phyloP scores from a whole-genome alignment of 768 basidiomycete species.

The Rhizopogon rudus region DNA sequence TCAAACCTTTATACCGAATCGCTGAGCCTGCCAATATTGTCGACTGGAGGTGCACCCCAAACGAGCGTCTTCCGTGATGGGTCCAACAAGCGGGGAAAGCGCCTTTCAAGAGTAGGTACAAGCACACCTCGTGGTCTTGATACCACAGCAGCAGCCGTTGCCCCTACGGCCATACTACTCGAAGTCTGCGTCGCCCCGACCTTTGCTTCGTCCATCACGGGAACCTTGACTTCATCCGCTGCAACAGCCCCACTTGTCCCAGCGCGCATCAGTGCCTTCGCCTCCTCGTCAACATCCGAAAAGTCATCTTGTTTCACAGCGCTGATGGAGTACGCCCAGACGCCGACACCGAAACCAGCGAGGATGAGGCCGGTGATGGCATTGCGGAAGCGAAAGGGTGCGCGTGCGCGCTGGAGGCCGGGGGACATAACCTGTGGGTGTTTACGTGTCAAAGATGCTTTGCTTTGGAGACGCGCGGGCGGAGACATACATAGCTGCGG shows the following conservation, averaged over 20 bases:
- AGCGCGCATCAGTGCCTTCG: conserved; percentile 43
- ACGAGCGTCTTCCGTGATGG: conserved; percentile 60
- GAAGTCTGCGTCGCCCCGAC: conserved; percentile 5
- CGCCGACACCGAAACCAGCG: conserved; percentile 68
- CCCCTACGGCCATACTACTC: background rate
- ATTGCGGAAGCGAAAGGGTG: conserved; percentile 77
- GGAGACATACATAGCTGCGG: conserved; percentile 28
- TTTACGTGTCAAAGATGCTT: background rate
- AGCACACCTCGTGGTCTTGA: conserved; percentile 40
- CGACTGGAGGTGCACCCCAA: conserved; percentile 70
- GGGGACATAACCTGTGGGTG: conserved; percentile 72
- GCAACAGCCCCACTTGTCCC: conserved; percentile 15
- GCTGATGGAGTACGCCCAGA: conserved; percentile 91
- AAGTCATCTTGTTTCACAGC: conserved; percentile 95
- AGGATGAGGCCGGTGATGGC: conserved; percentile 71
- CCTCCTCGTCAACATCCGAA: conserved; percentile 81
- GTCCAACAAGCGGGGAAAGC: conserved; percentile 51
- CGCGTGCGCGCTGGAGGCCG: conserved; percentile 82
- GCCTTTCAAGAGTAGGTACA: conserved; percentile 34
- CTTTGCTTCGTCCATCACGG: conserved; percentile 17
- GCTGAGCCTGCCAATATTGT: conserved; percentile 48
- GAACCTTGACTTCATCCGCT: conserved; percentile 27
- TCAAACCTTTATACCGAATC: conserved; percentile 11
- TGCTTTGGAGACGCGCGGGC: background rate
- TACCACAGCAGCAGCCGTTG: background rate